Evolutionary conservation across 768 basidiomycete genomes (phyloP), one percentile per base, ranked within the genome.

Genomic region (Phylloporus arenicola): DNA sequence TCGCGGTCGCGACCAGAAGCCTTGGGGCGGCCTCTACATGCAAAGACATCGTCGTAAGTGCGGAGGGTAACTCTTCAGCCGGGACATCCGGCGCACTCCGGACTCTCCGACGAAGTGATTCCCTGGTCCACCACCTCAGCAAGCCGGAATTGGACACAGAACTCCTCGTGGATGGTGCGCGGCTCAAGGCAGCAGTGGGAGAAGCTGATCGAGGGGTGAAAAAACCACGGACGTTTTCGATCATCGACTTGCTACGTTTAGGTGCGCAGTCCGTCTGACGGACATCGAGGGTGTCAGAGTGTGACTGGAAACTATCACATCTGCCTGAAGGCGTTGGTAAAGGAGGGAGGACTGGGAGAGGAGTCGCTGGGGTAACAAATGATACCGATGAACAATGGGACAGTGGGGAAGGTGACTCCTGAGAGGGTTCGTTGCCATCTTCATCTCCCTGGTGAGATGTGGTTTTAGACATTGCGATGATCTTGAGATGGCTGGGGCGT

Each of bases 181-280:
- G 62, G 42, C 57, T 60, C 54, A 70, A 51, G 6, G 66, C 56
- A 30, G 66, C 55, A 40, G 68, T 58, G 6, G 78, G 71, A 14
- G 78, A 74, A 13, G 60, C 50, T 5, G 79, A 65, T 1, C 75
- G 77, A 45, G 79, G 70, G 24, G 72, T 67, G 57, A 87, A 84
- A 46, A 87, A 70, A 17, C 73, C 79, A 57, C 74, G 78, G 49
- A 86, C 79, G 56, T 81, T 83, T 55, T 76, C 80, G 42, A 82
- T 77, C 65, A 87, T 74, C 13, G 80, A 82, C 24, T 76, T 70
- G 44, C 73, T 68, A 37, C 75, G 70, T 54, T 74, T 75, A 11
- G 75, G 75, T 22, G 54, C 57, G 43, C 48, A 66, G 41, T 56
- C 56, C n/a, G 56, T 58, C 38, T 45, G 61, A 43, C 43, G 56